Evolutionary conservation across 169 alveolate species (phyloP), one percentile per base, ranked within the genome.

Genomic region (Plasmodium knowlesi): DNA sequence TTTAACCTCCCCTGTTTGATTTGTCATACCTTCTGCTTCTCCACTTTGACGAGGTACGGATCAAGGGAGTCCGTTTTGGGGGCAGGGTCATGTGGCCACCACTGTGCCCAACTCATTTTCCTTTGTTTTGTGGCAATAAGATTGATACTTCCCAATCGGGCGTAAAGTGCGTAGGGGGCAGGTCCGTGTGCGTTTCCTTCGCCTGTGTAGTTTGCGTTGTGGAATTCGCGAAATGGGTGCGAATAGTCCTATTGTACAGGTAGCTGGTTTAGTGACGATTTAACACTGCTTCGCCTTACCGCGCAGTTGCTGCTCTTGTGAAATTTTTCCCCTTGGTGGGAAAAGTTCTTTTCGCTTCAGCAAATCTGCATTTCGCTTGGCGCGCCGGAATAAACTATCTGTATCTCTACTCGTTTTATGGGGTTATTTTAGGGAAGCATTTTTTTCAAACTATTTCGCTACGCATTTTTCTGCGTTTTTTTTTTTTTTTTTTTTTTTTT

Each of bases 31-130:
- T 96, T 96, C n/a, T 93, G 88, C 71, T 86, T 92, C 74, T 95
- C 94, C 43, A 93, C 96, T 73, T 94, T 96, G 30, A 96, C 97
- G 39, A 91, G 84, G 82, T 95, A 96, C 14, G 97, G 97, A 70
- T 96, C 97, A 34, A 96, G 86, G 50, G 89, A 93, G 53, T 88
- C 92, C n/a, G 96, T 89, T 74, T 94, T 92, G 70, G 96, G 96
- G 32, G 94, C 97, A 6, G 97, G 97, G 92, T 96, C 97, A 72
- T 96, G 97, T 5, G 97, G 96, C 97, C 97, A 96, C 97, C 97
- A 96, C 67, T 93, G 93, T 73, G 84, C 93, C 97, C 97, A 96
- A 72, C 92, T 96, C 97, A 96, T 96, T 83, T 83, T 92, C 70
- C 32, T 25, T 61, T 5, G 50, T 67, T 22, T 6, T 54, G 30